Evolutionary conservation across 139 green algal species (phyloP), one percentile per base, ranked within the genome.

Genomic region (Chlamydomonas sphaeroides): DNA sequence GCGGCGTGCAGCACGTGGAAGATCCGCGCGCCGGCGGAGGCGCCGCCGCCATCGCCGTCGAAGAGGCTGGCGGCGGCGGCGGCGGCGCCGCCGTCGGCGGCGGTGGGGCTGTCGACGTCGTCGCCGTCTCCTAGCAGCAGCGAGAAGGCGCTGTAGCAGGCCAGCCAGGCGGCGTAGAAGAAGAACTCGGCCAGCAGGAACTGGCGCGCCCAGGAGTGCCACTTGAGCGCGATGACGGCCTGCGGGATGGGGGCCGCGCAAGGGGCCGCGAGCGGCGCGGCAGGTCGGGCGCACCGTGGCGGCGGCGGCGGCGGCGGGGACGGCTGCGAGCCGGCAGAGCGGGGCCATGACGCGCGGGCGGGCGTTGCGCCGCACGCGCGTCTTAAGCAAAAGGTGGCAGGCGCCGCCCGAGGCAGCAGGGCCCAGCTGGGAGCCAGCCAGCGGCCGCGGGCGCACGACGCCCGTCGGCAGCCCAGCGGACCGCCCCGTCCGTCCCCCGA

Each of bases 161-260:
- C 77, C 35, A 93, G 79, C 89, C 89, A 93, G 20, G 48, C 51
- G 30, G 62, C 59, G 83, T 91, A 93, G 45, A 85, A 76, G 15
- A 80, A 45, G 63, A 93, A 85, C 85, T 93, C 89, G 30, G 80
- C 86, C 53, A 89, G 21, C 41, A 93, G 87, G 79, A 89, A 89
- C 57, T 63, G 62, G 39, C 78, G 70, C 1, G 85, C 85, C 88
- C 88, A 92, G 41, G 51, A 81, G 53, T 45, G 74, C 88, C 88
- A 89, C 36, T 86, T 89, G 56, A 49, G n/a, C 3, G 72, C 39
- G 32, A 88, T 88, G 48, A 88, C 77, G 15, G 76, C 83, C 83
- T 85, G 61, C 23, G 35, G 53, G 33, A 20, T n/a, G 23, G n/a
- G 65, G 20, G 21, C n/a, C n/a, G n/a, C n/a, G n/a, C 59, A 66